These are phyloP conservation scores for Helminthosporium solani DNA, from an alignment of 2,329 filamentous ascomycete genomes.

Conservation along the genomic window DNA sequence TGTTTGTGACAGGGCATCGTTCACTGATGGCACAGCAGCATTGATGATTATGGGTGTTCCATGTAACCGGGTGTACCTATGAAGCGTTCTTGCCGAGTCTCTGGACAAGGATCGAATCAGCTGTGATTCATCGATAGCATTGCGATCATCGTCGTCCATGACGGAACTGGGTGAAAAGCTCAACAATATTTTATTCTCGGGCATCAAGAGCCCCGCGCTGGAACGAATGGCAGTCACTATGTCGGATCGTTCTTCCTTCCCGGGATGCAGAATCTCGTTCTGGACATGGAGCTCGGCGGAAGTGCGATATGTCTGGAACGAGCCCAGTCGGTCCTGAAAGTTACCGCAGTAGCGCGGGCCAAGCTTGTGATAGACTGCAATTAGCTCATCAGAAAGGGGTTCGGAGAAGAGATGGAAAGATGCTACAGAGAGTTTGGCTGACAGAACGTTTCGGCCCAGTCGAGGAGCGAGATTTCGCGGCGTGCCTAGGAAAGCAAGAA, in stretches of 20 bases:
- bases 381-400: conserved; percentile 82
- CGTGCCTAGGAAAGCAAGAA: conserved; percentile 92
- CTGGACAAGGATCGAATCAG: conserved; percentile 75
- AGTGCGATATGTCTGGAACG: conserved; percentile 93
- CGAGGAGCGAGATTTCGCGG: conserved; percentile 81
- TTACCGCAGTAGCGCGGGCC: conserved; percentile 92
- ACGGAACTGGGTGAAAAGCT: conserved; percentile 80
- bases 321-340: conserved; percentile 92
- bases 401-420: conserved; percentile 89
- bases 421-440: conserved; percentile 83
- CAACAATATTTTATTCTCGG: conserved; percentile 77
- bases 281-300: conserved; percentile 87
- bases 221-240: conserved; percentile 85
- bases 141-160: conserved; percentile 77
- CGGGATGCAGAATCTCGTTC: conserved; percentile 86
- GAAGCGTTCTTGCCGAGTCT: conserved; percentile 66
- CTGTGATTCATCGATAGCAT: conserved; percentile 68
- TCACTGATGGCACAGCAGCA: conserved; percentile 80
- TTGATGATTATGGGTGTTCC: conserved; percentile 84
- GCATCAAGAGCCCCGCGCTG: conserved; percentile 77
- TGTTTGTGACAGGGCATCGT: conserved; percentile 78
- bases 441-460: conserved; percentile 69
- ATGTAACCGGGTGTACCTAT: conserved; percentile 68
- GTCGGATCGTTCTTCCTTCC: conserved; percentile 87
- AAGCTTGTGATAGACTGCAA: conserved; percentile 87